Conservation (phyloP, 2,329 filamentous ascomycete species). For the Diaporthe nobilis region DNA sequence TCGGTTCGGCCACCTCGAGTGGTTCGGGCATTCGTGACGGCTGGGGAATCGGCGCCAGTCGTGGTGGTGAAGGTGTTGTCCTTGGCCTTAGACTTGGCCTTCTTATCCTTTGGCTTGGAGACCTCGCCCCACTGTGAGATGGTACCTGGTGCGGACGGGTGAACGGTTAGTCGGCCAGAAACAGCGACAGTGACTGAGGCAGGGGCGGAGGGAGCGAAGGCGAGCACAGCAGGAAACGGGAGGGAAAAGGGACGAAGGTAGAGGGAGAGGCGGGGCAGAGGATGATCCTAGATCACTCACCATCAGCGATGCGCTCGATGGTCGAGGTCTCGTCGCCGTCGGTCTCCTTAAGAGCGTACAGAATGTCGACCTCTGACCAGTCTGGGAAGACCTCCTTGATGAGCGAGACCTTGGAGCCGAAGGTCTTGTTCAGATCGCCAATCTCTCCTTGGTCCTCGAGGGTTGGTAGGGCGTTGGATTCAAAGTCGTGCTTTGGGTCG, state of each 20-base stretch:
- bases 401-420: constrained; percentile 81
- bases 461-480: constrained; percentile 67
- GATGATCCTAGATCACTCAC: constrained; percentile 59
- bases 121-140: constrained; percentile 90
- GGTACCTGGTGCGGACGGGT: constrained; percentile 66
- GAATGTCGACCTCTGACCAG: constrained; percentile 95
- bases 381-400: constrained; percentile 95
- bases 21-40: constrained; percentile 60
- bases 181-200: background rate
- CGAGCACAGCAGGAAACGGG: background rate
- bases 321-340: constrained; percentile 82
- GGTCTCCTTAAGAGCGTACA: constrained; percentile 92
- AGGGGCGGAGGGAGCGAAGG: background rate
- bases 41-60: constrained; percentile 62
- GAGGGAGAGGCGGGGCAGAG: constrained; percentile 24
- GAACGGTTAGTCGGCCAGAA: constrained; percentile 41
- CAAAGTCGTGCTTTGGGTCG: constrained; percentile 74
- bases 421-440: constrained; percentile 91
- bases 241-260: constrained; percentile 25
- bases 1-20: constrained; percentile 75
- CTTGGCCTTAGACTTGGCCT: constrained; percentile 79
- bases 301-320: constrained; percentile 84
- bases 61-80: constrained; percentile 68
- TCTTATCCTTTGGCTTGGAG: constrained; percentile 83
- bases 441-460: constrained; percentile 90